Percentiles rank a stretch among this genome's conserved stretches.
Evolutionary conservation across 2,329 filamentous ascomycete species (phyloP).

Genomic region (Cryphonectria parasitica): DNA sequence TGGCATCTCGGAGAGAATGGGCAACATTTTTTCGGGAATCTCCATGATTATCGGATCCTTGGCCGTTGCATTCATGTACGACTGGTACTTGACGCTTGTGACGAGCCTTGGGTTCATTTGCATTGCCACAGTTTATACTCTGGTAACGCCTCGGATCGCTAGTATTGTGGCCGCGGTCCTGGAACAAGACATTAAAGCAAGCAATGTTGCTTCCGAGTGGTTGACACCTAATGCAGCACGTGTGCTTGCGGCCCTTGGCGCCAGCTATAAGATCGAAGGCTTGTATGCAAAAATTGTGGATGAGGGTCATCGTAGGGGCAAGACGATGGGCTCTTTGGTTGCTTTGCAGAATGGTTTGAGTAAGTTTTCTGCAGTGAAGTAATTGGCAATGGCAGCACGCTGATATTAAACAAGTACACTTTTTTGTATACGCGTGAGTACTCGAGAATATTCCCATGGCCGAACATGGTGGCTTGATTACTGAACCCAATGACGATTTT

Average conservation of each 20-base stretch:
- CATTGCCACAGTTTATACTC: slow-evolving; percentile 52
- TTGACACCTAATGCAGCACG: slow-evolving; percentile 35
- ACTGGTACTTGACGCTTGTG: slow-evolving; percentile 63
- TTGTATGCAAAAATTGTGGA: slow-evolving; percentile 60
- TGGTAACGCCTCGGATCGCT: slow-evolving; percentile 59
- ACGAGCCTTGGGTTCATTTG: slow-evolving; percentile 60
- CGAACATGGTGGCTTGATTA: neutral
- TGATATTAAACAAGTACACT: slow-evolving; percentile 34
- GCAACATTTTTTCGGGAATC: slow-evolving; percentile 58
- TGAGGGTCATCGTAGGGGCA: slow-evolving; percentile 51
- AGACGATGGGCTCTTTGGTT: slow-evolving; percentile 49
- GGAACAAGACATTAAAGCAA: slow-evolving; percentile 58
- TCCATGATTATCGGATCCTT: slow-evolving; percentile 57
- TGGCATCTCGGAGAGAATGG: slow-evolving; percentile 65
- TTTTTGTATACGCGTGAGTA: slow-evolving; percentile 37
- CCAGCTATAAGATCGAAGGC: slow-evolving; percentile 56
- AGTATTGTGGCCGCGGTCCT: slow-evolving; percentile 50
- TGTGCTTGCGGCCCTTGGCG: slow-evolving; percentile 66
- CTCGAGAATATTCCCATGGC: too few species aligned
- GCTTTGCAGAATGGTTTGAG: slow-evolving; percentile 58
- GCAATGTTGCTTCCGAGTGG: slow-evolving; percentile 61
- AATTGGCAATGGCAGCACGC: neutral
- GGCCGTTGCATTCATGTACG: slow-evolving; percentile 59
- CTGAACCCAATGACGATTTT: neutral
- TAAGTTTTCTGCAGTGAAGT: slow-evolving; percentile 37